Evolutionary conservation across 2,329 filamentous ascomycete genomes (phyloP), one percentile per base, ranked within the genome.

Genomic region (Fusarium udum): DNA sequence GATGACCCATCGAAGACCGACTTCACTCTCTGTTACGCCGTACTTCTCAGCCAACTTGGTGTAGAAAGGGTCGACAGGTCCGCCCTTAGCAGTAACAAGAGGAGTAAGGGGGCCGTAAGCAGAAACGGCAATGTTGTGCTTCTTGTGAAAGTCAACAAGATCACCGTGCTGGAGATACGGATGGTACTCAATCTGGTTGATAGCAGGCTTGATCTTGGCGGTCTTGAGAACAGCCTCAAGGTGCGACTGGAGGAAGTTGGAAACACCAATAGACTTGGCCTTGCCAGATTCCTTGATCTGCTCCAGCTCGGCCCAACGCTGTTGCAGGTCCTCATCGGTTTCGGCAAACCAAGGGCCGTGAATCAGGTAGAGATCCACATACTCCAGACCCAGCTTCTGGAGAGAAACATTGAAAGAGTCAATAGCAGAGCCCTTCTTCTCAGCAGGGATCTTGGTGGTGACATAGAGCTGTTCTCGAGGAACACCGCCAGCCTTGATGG

Each of bases 101-200:
- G 87, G 85, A 2, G 85, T 85, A 62, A 93, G 83, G 3, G 90
- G 88, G 0, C 78, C 85, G 79, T 90, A 92, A 14, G 87, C 87
- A 11, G 86, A 82, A 6, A 87, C 80, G 8, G 88, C 86, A 70
- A 93, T 92, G 61, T 84, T 81, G 76, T 91, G 83, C 77, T 87
- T 80, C 74, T 85, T 85, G 80, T 87, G 87, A 81, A 88, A 93
- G 22, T 84, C 81, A 37, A 92, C 61, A 18, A 93, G 83, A 65
- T 86, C 84, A 11, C 85, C 85, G 79, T 92, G 91, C 81, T 92
- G 91, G 58, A 93, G 85, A 79, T 94, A 93, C 0, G 93, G 92
- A 82, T 96, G 92, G 78, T 89, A 91, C 84, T 95, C 93, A 78
- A 95, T 92, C 85, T 96, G 93, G 84, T 95, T 95, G 70, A 93